Base-by-base conservation (phyloP, 306 rosid species). In the Cucumis melo region DNA sequence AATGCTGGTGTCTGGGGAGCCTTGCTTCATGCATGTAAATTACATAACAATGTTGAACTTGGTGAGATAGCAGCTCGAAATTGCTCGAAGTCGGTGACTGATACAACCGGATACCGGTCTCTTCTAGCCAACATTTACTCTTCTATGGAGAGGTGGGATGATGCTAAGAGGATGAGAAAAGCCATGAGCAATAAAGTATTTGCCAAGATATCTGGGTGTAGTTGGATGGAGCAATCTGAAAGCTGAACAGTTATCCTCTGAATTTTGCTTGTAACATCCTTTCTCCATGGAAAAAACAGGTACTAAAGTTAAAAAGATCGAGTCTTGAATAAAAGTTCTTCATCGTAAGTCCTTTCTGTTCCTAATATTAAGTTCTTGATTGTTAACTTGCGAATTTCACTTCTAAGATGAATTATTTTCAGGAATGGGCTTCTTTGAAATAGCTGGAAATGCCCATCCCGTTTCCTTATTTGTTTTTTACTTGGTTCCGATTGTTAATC, bases 91-190 rank as follows among this genome's bases (percentile, higher is more conserved):
- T 62, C 46, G 58, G 79, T 24, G 60, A 19, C 73, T 2, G 73
- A 76, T 44, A 46, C 38, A 29, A 48, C 23, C 17, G 72, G 71
- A 8, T 76, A 76, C 17, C 29, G 44, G 10, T 44, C 59, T 10
- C 58, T 76, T 39, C 79, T 76, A 14, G 68, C 79, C 13, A 76
- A 76, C 58, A 76, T 76, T 9, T 76, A 76, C 67, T 61, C 72
- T 61, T 60, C 79, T 61, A 42, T 76, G 54, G 79, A 76, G 79
- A 76, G 79, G 67, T 76, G 79, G 79, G 79, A 76, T 76, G 79
- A 76, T 60, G 72, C 73, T 19, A 61, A 76, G 73, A 76, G 73
- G 8, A 36, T 76, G 60, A 76, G 79, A 62, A 42, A 76, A 54
- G 46, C 44, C 39, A 60, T 27, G 73, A 34, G 56, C 19, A 62